phyloP scores from a whole-genome alignment of 768 basidiomycete species.

The Tephrocybe sp. region DNA sequence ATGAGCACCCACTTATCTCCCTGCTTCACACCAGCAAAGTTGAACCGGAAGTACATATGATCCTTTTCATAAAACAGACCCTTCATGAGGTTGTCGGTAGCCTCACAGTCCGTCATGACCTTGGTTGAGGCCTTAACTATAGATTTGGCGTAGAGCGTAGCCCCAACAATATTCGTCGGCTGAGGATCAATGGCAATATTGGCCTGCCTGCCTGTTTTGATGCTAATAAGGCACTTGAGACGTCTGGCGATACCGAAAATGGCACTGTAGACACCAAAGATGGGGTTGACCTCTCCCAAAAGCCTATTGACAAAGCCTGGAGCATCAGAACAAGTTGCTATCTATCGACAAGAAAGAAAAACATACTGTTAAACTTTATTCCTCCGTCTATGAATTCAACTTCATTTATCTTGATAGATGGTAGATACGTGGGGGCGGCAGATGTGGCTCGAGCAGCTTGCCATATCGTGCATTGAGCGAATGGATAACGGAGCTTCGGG shows the following conservation, averaged over 20 bases:
- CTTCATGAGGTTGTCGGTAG: constrained; percentile 6
- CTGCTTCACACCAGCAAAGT: constrained; percentile 8
- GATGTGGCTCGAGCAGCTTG: constrained; percentile 32
- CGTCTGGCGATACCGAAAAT: constrained; percentile 10
- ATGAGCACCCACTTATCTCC: constrained; percentile 9
- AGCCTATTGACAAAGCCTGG: constrained; percentile 19
- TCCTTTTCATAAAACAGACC: constrained; percentile 8
- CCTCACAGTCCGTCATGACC: constrained; percentile 12
- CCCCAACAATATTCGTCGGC: neutral
- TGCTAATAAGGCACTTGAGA: constrained; percentile 7
- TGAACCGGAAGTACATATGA: constrained; percentile 13
- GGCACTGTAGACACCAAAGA: constrained; percentile 3
- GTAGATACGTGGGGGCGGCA: constrained; percentile 32
- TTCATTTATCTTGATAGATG: constrained; percentile 22
- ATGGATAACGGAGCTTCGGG: constrained; percentile 23
- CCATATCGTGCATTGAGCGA: constrained; percentile 28
- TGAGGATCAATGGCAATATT: constrained; percentile 3
- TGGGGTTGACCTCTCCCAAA: constrained; percentile 22
- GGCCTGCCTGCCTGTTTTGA: constrained; percentile 14
- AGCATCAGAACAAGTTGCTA: neutral
- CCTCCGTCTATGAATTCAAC: constrained; percentile 31
- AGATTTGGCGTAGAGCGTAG: neutral
- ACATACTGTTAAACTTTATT: constrained; percentile 26
- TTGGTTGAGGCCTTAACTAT: constrained; percentile 3
- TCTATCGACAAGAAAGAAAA: neutral